Percentiles rank a stretch among this genome's conserved stretches.
These are phyloP conservation scores for Phaffia rhodozyma DNA, from an alignment of 1,284 basidiomycete genomes.

Conservation along the genomic window DNA sequence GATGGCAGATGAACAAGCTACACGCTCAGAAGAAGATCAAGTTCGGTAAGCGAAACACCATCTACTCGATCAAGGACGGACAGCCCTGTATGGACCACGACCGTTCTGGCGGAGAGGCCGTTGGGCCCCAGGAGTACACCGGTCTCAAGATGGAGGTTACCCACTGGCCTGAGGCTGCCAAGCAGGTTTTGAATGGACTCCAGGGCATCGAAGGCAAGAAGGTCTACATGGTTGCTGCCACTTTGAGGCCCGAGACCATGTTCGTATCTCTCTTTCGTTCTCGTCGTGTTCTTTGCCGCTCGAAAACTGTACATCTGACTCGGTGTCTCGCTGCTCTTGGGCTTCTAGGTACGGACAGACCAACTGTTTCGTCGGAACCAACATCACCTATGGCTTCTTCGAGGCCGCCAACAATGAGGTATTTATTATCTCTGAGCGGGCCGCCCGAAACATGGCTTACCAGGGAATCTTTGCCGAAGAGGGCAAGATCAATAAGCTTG, in stretches of 20 bases:
- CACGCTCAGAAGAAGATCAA: slow-evolving; percentile 78
- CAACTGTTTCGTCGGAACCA: slow-evolving; percentile 89
- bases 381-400: slow-evolving; percentile 86
- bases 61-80: slow-evolving; percentile 98
- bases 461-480: slow-evolving; percentile 65
- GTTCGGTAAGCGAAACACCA: slow-evolving; percentile 96
- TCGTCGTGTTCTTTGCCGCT: slow-evolving; percentile 22
- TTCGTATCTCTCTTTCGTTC: slow-evolving; percentile 35
- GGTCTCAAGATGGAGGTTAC: slow-evolving; percentile 89
- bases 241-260: slow-evolving; percentile 96
- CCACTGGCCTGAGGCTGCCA: slow-evolving; percentile 53
- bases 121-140: slow-evolving; percentile 95
- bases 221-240: slow-evolving; percentile 87
- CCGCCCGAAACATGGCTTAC: slow-evolving; percentile 95
- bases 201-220: slow-evolving; percentile 60
- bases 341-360: slow-evolving; percentile 81
- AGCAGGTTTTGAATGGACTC: slow-evolving; percentile 50
- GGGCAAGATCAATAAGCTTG: slow-evolving; percentile 59
- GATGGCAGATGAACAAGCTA: slow-evolving; percentile 97
- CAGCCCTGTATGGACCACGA: slow-evolving; percentile 99
- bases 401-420: slow-evolving; percentile 73
- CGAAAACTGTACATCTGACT: slow-evolving; percentile 20
- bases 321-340: slow-evolving; percentile 18
- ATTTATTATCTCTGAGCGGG: slow-evolving; percentile 77
- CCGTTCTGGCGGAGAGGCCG: slow-evolving; percentile 83